Conservation (phyloP, 345 rosid genomes). For the Triadica sebifera region DNA sequence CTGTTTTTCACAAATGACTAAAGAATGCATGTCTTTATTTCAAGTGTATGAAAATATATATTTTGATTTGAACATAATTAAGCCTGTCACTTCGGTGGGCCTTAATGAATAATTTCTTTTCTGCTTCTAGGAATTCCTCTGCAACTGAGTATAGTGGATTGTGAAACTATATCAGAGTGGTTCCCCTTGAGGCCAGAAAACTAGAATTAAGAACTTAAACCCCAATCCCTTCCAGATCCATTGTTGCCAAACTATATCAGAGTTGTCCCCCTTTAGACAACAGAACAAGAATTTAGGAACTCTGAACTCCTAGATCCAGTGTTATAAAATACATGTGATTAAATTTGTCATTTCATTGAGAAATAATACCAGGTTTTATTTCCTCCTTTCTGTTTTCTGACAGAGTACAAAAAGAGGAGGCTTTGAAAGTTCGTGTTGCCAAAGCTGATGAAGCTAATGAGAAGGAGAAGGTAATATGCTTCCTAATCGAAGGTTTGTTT, state of each 20-base stretch:
- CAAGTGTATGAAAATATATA: background rate
- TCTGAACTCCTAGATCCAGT: background rate
- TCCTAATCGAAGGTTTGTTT: background rate
- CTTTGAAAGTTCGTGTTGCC: constrained; percentile 71
- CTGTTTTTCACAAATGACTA: background rate
- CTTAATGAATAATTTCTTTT: background rate
- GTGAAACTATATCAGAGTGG: background rate
- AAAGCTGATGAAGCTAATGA: constrained; percentile 77
- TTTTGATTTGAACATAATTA: background rate
- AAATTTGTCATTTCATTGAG: background rate
- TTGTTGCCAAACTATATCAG: background rate
- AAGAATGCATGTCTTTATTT: background rate
- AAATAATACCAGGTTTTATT: background rate
- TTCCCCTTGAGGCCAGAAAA: background rate
- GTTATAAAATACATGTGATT: background rate
- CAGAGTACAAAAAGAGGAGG: constrained; percentile 85
- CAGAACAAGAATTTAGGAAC: background rate
- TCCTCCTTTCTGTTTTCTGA: constrained; percentile 12
- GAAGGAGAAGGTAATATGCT: constrained; percentile 64
- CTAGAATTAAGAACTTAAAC: background rate
- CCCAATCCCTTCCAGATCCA: background rate
- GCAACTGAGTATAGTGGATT: background rate
- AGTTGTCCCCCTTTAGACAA: background rate
- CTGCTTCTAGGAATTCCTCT: background rate
- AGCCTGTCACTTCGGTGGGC: background rate